Base-by-base conservation (phyloP, 768 basidiomycete species). In the Trametes sanguinea region DNA sequence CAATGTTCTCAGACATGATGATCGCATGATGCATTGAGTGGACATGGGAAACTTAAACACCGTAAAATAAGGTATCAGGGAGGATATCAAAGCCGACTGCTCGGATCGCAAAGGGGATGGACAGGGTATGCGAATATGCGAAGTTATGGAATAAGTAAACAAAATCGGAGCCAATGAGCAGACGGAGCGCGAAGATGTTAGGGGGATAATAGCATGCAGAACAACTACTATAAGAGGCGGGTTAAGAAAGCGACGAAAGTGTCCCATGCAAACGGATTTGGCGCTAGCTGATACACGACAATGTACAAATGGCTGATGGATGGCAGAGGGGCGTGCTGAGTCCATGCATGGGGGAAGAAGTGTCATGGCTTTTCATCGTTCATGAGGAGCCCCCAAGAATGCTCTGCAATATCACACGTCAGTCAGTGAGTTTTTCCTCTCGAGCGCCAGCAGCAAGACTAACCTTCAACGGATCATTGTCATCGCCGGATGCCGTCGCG, bases 91-190 rank as follows among this genome's bases (percentile, higher is more conserved):
- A 40, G 17, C 22, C 10, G 39, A 40, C 14, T 17, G 4, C 13
- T 53, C 37, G 17, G 29, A 53, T 33, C 39, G 35, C n/a, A 40
- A n/a, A 53, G 32, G 37, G 22, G 44, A 47, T 55, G 43, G 9
- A 45, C 43, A 27, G 44, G 54, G 54, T 56, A 56, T 47, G 54
- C 13, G 48, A 32, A 42, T 22, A 54, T 46, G 45, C 6, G 54
- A 37, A 29, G 45, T 46, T 56, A 47, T 27, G 13, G 33, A 30
- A 47, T 44, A 44, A 56, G 35, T 37, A 56, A 11, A 32, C 42
- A 5, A 42, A 54, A 1, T 17, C 6, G 2, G 6, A 10, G 30
- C 10, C 9, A n/a, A 17, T 2, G 29, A 37, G 54, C 29, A 27
- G 11, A 13, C 33, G 35, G 43, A 46, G 17, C 45, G 29, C 48